Evolutionary conservation across 1,284 basidiomycete species (phyloP), one percentile per base, ranked within the genome.

Genomic region (Malassezia vespertilionis): DNA sequence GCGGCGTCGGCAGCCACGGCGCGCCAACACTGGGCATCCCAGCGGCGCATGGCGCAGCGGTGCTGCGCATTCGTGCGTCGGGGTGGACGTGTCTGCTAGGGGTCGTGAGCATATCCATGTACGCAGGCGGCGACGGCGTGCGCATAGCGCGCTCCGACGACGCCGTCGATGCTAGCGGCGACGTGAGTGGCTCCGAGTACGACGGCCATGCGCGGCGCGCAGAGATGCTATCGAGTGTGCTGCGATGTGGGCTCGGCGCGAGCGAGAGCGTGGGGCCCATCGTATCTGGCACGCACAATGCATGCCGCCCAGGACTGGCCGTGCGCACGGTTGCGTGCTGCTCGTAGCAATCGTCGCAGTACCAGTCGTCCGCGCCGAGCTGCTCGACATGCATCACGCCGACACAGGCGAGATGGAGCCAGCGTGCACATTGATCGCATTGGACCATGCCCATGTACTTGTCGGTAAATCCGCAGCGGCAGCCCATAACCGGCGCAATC

Each of bases 291-390:
- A 32, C 35, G 23, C 40, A 28, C 7, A 11, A 15, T 5, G 31
- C 42, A 24, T 12, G n/a, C 17, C 27, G 31, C 31, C 18, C 11
- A 5, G 26, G 32, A 21, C n/a, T 11, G 31, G 18, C 17, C 3
- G 40, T 15, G 20, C 21, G 11, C 22, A 48, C 23, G 28, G 31
- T 35, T 1, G 34, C 28, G 12, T 17, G 10, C 10, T 22, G 24
- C 11, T 51, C 41, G 42, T 45, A 51, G 43, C 48, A 51, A 40
- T 51, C 48, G 38, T 51, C 48, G 31, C 48, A 51, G 26, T 45
- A 15, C 42, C 48, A 51, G n/a, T 51, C 48, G 36, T 33, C 22
- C 0, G 18, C 22, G 15, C 36, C 26, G 22, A 51, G 42, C 39
- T 51, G 42, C n/a, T 51, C 34, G 20, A 45, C 48, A 18, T 51